Conservation (phyloP, 1,139 yeast genomes). For the Candida labiduridarum region DNA sequence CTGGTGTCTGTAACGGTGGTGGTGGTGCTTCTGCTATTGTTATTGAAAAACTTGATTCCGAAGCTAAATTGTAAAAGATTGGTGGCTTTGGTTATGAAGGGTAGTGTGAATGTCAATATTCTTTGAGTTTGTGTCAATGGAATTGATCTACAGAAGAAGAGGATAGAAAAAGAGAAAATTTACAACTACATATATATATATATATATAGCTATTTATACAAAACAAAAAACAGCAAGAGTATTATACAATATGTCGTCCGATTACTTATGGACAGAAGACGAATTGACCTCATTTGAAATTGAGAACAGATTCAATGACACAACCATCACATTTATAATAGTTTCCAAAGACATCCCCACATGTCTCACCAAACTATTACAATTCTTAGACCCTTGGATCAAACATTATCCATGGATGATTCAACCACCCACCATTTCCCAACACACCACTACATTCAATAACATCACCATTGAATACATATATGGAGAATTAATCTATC, state of each 20-base stretch:
- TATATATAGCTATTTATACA: not conserved
- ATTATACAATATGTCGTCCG: conserved; percentile 6
- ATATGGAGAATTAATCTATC: conserved; percentile 45
- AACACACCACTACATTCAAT: conserved; percentile 5
- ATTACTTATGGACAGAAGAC: conserved; percentile 16
- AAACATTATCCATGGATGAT: conserved; percentile 17
- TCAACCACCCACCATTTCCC: conserved; percentile 9
- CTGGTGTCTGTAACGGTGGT: conserved; percentile 98
- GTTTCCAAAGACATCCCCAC: conserved; percentile 10
- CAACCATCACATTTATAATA: conserved; percentile 13
- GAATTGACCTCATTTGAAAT: conserved; percentile 11
- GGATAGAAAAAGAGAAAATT: not conserved
- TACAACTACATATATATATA: not conserved
- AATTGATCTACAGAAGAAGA: not conserved
- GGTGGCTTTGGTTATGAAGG: not conserved
- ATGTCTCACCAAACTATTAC: conserved; percentile 6
- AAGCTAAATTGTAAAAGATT: conserved; percentile 20
- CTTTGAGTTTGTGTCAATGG: not conserved
- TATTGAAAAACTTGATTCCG: conserved; percentile 31
- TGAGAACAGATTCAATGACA: conserved; percentile 10
- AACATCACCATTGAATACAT: conserved; percentile 27
- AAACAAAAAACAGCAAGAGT: too few relatives aligned
- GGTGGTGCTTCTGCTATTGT: conserved; percentile 82
- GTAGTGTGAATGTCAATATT: not conserved
- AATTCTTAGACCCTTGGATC: conserved; percentile 13